Conservation (phyloP, 495 filamentous ascomycete genomes). For the Chaetomidium leptoderma region DNA sequence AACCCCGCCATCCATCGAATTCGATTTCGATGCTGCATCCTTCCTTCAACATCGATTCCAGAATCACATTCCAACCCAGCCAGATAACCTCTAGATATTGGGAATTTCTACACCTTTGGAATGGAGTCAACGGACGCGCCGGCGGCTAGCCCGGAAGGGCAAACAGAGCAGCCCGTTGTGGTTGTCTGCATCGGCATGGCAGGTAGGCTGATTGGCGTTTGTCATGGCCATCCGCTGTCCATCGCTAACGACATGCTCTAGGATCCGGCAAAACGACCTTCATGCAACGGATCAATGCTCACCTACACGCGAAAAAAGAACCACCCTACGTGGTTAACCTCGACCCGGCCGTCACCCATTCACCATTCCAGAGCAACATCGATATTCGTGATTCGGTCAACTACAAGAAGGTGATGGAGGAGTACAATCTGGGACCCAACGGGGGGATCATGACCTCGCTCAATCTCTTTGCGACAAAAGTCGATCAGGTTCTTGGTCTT, state of each 20-base stretch:
- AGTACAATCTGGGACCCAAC: conserved; percentile 97
- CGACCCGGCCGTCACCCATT: conserved; percentile 85
- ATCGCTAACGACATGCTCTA: conserved; percentile 27
- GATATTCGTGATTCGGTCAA: conserved; percentile 98
- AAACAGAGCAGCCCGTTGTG: conserved; percentile 46
- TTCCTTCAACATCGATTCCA: not conserved
- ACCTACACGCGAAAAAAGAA: conserved; percentile 70
- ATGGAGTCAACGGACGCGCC: conserved; percentile 16
- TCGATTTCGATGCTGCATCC: not conserved
- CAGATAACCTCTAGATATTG: not conserved
- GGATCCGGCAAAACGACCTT: conserved; percentile 98
- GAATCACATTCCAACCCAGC: not conserved
- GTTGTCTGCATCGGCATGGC: conserved; percentile 98
- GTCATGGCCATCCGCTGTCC: conserved; percentile 10
- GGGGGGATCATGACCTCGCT: conserved; percentile 95
- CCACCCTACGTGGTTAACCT: conserved; percentile 95
- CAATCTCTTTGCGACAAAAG: conserved; percentile 95
- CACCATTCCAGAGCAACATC: conserved; percentile 99
- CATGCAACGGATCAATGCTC: conserved; percentile 92
- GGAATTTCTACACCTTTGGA: not conserved
- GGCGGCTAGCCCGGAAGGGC: conserved; percentile 8
- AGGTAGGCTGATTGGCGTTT: conserved; percentile 37
- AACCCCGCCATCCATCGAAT: not conserved
- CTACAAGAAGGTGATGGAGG: conserved; percentile 99
- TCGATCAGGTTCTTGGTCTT: conserved; percentile 85